These are phyloP conservation scores for Aspergillus saccharolyticus DNA, from an alignment of 495 filamentous ascomycete species.

Conservation along the genomic window DNA sequence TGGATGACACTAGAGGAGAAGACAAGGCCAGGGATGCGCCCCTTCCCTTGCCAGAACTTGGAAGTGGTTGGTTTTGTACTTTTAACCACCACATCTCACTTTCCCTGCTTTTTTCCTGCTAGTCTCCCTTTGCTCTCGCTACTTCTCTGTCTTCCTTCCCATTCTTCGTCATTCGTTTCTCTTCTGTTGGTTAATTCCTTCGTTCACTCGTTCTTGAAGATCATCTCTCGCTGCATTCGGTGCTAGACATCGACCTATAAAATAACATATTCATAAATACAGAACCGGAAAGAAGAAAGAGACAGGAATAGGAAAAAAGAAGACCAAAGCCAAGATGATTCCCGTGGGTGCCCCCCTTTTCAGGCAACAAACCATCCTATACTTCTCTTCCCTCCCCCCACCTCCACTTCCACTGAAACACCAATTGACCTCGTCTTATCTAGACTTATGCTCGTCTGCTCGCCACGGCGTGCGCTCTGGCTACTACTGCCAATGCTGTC, in stretches of 20 bases:
- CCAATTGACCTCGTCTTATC: slow-evolving; percentile 2
- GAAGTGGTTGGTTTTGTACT: background rate
- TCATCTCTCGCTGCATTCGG: slow-evolving; percentile 12
- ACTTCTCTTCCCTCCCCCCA: too few species aligned
- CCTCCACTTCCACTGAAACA: background rate
- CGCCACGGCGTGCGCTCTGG: slow-evolving; percentile 38
- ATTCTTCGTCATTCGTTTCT: slow-evolving; percentile 5
- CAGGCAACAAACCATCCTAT: background rate
- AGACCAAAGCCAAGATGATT: slow-evolving; percentile 9
- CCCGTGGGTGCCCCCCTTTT: slow-evolving; percentile 6
- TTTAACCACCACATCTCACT: background rate
- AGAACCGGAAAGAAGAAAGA: background rate
- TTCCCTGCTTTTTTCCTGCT: background rate
- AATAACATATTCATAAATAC: background rate
- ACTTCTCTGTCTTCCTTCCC: slow-evolving; percentile 1
- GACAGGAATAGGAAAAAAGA: background rate
- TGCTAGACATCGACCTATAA: slow-evolving; percentile 10
- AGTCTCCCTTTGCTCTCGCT: background rate
- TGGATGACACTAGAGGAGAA: background rate
- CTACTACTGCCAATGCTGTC: slow-evolving; percentile 59
- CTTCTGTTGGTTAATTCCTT: slow-evolving; percentile 1
- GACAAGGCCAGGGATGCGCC: background rate
- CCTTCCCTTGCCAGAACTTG: background rate
- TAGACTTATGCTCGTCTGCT: slow-evolving; percentile 34
- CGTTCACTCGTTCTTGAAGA: slow-evolving; percentile 9